A percentile compares a stretch with the other conserved stretches of the same genome.
Conservation (phyloP, 2,329 filamentous ascomycete genomes). For the Plenodomus tracheiphilus region DNA sequence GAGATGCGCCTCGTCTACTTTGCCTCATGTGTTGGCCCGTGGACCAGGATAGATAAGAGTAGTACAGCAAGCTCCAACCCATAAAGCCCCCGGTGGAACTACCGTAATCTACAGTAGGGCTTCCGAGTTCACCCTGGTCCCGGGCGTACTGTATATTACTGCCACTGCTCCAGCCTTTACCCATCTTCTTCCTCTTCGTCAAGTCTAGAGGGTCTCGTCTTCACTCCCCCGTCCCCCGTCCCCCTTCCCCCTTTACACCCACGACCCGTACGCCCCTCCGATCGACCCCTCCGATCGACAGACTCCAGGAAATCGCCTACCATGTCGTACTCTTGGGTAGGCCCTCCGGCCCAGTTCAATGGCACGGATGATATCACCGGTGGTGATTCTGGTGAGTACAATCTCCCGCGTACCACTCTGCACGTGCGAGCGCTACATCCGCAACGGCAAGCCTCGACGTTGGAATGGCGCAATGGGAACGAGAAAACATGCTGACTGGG, state of each 20-base stretch:
- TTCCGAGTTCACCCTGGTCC: slow-evolving; percentile 35
- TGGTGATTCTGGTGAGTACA: slow-evolving; percentile 74
- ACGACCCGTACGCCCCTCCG: not conserved
- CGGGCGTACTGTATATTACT: slow-evolving; percentile 40
- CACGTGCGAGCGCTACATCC: slow-evolving; percentile 25
- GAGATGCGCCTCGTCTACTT: slow-evolving; percentile 38
- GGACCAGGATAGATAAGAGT: slow-evolving; percentile 45
- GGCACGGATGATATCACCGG: slow-evolving; percentile 64
- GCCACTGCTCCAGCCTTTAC: slow-evolving; percentile 24
- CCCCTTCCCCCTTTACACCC: slow-evolving; percentile 1
- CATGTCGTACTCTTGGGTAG: slow-evolving; percentile 56
- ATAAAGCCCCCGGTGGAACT: slow-evolving; percentile 39
- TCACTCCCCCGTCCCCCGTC: slow-evolving; percentile 5
- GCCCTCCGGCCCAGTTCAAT: slow-evolving; percentile 52
- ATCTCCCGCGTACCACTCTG: slow-evolving; percentile 11
- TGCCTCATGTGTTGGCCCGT: slow-evolving; percentile 37
- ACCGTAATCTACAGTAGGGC: slow-evolving; percentile 33
- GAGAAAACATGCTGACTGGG: slow-evolving; percentile 9
- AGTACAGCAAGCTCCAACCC: slow-evolving; percentile 36
- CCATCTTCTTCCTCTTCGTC: slow-evolving; percentile 3
- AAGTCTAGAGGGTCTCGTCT: not conserved
- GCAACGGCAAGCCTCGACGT: not conserved
- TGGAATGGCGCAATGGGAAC: not conserved
- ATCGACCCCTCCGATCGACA: slow-evolving; percentile 10
- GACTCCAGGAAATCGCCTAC: slow-evolving; percentile 18